phyloP scores from a whole-genome alignment of 441 rosid species.

The Jatropha podagrica region DNA sequence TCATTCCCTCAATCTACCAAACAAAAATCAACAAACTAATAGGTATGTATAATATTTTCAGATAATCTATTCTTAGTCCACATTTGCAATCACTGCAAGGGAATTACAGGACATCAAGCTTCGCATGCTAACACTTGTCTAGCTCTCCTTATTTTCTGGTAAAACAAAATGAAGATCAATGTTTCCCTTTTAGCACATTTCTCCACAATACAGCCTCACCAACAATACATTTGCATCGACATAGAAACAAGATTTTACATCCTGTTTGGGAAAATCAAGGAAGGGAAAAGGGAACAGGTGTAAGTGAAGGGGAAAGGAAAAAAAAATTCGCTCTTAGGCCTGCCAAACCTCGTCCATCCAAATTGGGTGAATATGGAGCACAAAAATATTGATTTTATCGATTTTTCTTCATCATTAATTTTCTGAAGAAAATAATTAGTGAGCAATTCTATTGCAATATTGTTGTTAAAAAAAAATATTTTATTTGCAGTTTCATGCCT shows the following conservation, averaged over 20 bases:
- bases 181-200: neutral
- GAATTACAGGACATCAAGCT: neutral
- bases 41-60: no score
- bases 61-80: no score
- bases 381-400: neutral
- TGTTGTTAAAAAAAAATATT: no score
- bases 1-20: no score
- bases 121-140: neutral
- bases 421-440: neutral
- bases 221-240: neutral
- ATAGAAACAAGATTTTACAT: neutral
- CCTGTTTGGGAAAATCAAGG: neutral
- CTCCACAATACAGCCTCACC: neutral
- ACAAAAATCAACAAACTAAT: no score
- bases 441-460: no score
- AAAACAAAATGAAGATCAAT: neutral
- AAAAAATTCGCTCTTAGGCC: neutral
- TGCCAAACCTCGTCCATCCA: neutral
- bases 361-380: neutral
- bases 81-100: neutral
- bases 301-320: neutral
- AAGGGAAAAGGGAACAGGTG: neutral
- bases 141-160: neutral
- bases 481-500: no score
- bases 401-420: neutral